Base-by-base conservation (phyloP, 2,329 filamentous ascomycete species). In the Ascochyta pisi region DNA sequence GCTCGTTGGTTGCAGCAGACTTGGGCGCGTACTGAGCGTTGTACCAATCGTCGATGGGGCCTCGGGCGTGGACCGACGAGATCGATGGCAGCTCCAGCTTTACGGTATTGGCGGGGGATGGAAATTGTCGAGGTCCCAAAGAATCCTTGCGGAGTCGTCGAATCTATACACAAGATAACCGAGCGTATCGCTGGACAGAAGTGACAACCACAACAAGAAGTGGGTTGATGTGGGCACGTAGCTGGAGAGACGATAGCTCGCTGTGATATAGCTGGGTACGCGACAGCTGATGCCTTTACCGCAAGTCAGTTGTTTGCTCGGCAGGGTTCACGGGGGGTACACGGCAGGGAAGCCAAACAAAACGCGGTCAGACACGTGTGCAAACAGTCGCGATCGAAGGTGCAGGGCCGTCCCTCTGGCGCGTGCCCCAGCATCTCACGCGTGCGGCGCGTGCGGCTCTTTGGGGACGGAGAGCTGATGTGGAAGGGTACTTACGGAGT, bases 61-160 rank as follows among this genome's bases (percentile, higher is more conserved):
- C 89, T 86, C 90, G 88, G 85, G 88, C 86, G 80, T 91, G 88
- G 82, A 90, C 86, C 82, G 91, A 88, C 74, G 89, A 89, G 75
- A 92, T 89, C 81, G 90, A 90, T 81, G 91, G 90, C 78, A 93
- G 87, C 90, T 93, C 91, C 91, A 96, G 91, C 84, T 93, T 95
- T 89, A 86, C 91, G 90, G 87, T 89, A 80, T 86, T 81, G 74
- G 58, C 43, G 55, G 61, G 45, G 27, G 58, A 53, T 41, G 34
- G 27, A 34, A 54, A 27, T 33, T 57, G 43, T 23, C 16, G 37
- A 40, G 37, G 23, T 56, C 54, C 50, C 63, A 29, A 50, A 60
- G 45, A 31, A 48, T 62, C 50, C 58, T 52, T 35, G 53, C 47
- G 46, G 57, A 49, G 44, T 57, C 51, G 57, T 58, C 58, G 58